Evolutionary conservation across 2,329 filamentous ascomycete species (phyloP), one percentile per base, ranked within the genome.

Genomic region (Metarhizium humberi): DNA sequence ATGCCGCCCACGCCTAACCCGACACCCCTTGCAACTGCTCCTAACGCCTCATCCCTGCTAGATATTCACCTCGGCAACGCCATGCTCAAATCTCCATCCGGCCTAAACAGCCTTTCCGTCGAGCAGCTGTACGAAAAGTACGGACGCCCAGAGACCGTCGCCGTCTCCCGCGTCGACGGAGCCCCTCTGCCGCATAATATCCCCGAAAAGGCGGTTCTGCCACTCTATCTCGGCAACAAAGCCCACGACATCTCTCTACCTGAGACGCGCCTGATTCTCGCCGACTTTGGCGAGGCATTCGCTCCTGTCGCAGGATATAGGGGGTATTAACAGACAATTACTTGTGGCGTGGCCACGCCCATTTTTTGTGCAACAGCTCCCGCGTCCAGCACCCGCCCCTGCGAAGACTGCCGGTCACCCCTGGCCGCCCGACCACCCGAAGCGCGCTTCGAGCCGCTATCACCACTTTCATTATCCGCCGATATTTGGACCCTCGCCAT

Each of bases 401-500:
- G 25, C 25, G 3, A 25, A 25, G 25, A 25, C 25, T 25, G 25
- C 4, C 25, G 25, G 25, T 25, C 25, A 25, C 25, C 25, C 13
- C 60, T 25, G 3, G 20, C 20, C 20, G 20, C 20, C 20, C 20
- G 20, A 1, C 20, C 20, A 3, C 20, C 20, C 20, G 20, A 25
- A 3, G 20, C 1, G 20, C 20, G 20, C 1, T 25, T 25, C 20
- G 3, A 25, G 20, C 20, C 20, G 20, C 20, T 3, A 25, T 25
- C 25, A 25, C 25, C 25, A 13, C 61, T 73, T 4, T 67, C 67
- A 1, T 71, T 66, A 43, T 20, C 65, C 20, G 66, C 69, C 0
- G 71, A 74, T 45, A 71, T 73, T n/a, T 75, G 71, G 72, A 69
- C 63, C 7, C 67, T 75, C 11, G 68, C 62, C 0, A 70, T 64